These are phyloP conservation scores for Lactifluus piperatus DNA, from an alignment of 768 basidiomycete genomes.

Conservation along the genomic window DNA sequence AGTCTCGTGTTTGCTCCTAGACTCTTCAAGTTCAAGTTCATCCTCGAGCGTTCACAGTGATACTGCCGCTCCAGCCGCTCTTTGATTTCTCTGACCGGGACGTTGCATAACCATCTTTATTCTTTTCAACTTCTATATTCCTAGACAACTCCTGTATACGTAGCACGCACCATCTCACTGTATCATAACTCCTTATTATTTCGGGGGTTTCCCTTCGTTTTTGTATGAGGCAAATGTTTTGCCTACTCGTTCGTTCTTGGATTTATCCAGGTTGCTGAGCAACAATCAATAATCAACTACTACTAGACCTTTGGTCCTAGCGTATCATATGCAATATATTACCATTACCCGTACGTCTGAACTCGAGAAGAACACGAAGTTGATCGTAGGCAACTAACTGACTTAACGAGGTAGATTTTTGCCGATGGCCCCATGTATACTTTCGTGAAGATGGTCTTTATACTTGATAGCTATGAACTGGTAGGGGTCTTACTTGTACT, in stretches of 20 bases:
- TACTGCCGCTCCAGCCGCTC: neutral
- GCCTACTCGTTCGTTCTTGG: neutral
- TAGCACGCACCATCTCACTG: slow-evolving; percentile 8
- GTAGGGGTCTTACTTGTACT: no score
- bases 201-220: neutral
- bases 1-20: neutral
- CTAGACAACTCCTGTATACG: neutral
- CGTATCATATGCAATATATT: neutral
- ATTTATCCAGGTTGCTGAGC: neutral
- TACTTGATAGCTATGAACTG: no score
- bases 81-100: neutral
- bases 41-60: neutral
- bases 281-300: neutral
- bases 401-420: no score
- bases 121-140: neutral
- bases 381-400: neutral
- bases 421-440: no score
- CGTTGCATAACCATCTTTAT: neutral
- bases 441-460: no score
- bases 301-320: neutral
- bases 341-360: neutral
- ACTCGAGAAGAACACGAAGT: neutral
- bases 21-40: no score
- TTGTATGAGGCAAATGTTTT: neutral
- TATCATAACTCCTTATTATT: neutral